Evolutionary conservation across 257 asterid species (phyloP), one percentile per base, ranked within the genome.

Genomic region (Henckelia pumila): DNA sequence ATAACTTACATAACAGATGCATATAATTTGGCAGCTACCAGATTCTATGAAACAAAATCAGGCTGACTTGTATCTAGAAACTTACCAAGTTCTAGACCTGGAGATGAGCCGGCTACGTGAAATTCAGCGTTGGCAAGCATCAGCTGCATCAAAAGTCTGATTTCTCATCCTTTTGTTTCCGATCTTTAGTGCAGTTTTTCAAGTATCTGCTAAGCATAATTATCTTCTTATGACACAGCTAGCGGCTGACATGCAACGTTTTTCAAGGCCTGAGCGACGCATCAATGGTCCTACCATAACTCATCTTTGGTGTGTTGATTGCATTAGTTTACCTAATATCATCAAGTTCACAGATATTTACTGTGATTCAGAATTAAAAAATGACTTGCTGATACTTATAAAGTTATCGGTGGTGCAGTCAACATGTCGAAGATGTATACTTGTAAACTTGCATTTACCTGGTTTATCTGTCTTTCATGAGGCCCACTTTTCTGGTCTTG

Each of bases 51-150:
- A 88, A 90, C 96, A 91, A 70, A 91, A 86, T 69, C 99, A 94
- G 81, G 99, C 99, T 61, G 97, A 94, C 68, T 76, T 94, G 64
- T 94, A 94, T 77, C 84, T 94, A 9, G 96, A 94, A 86, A 94
- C 97, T 56, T 94, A 94, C 82, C 99, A 93, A 93, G 99, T 93
- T 70, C 71, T 91, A 61, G 97, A 94, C 80, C 79, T 94, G 75
- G 99, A 94, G 81, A 94, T 91, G 99, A 91, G 97, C 85, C 96
- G 99, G 68, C 76, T 91, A 75, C 95, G 96, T 32, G 99, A 94
- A 82, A 91, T 94, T 78, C 97, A 94, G 79, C 85, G 89, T n/a
- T 94, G 99, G 99, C 99, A 94, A 82, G 91, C 96, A 63, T 83
- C 96, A 35, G 91, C 97, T 17, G 80, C 99, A 66, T 87, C 99